Percentiles rank a stretch among this genome's conserved stretches.
Conservation (phyloP, 768 basidiomycete genomes). For the Kwoniella shandongensis region DNA sequence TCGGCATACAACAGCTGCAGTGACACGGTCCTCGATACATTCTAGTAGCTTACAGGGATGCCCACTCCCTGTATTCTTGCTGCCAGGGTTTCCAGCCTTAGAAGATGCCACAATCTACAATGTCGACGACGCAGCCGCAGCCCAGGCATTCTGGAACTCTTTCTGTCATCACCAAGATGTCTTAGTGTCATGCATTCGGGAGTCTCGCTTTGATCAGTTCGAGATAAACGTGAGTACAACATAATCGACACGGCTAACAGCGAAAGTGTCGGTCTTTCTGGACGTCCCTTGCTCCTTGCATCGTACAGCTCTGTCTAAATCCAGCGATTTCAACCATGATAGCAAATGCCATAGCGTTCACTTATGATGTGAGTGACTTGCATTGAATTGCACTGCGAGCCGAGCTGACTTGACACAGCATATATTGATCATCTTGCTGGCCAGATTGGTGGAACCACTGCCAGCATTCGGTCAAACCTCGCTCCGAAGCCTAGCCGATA, state of each 20-base stretch:
- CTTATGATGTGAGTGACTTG: slow-evolving; percentile 80
- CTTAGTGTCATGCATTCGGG: slow-evolving; percentile 71
- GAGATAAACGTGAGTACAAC: slow-evolving; percentile 63
- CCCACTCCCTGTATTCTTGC: slow-evolving; percentile 65
- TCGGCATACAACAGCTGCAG: too few species aligned
- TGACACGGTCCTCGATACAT: too few species aligned
- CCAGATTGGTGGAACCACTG: slow-evolving; percentile 10
- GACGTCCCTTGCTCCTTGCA: slow-evolving; percentile 68
- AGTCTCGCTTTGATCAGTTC: slow-evolving; percentile 83
- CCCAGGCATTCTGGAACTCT: slow-evolving; percentile 72
- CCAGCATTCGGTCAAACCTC: neutral
- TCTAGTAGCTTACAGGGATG: too few species aligned
- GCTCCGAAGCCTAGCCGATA: slow-evolving; percentile 21
- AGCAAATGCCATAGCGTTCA: slow-evolving; percentile 84
- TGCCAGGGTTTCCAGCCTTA: slow-evolving; percentile 78
- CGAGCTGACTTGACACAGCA: slow-evolving; percentile 20
- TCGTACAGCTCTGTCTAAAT: slow-evolving; percentile 84
- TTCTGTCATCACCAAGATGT: slow-evolving; percentile 88
- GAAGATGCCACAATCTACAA: too few species aligned
- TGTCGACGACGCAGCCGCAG: too few species aligned
- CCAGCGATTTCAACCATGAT: slow-evolving; percentile 84
- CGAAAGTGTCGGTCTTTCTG: slow-evolving; percentile 71
- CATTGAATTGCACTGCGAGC: neutral
- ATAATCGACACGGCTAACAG: neutral
- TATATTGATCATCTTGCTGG: slow-evolving; percentile 24